These are phyloP conservation scores for Solidago caesia DNA, from an alignment of 129 eudicot genomes.

Conservation along the genomic window DNA sequence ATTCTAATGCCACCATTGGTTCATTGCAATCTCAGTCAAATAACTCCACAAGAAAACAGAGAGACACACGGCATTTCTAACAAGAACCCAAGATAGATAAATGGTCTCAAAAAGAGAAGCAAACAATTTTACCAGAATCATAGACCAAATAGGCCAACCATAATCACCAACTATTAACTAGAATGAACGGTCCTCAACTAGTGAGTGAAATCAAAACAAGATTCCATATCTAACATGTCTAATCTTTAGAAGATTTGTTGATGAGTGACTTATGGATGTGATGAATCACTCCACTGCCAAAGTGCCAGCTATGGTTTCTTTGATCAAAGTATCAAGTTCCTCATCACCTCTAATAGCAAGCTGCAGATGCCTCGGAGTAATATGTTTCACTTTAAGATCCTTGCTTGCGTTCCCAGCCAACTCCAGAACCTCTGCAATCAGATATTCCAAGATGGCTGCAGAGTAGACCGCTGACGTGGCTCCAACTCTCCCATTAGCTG, in stretches of 20 bases:
- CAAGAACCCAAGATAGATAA: not conserved
- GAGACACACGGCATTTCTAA: not conserved
- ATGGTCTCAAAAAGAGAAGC: slow-evolving; percentile 19
- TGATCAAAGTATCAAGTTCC: slow-evolving; percentile 48
- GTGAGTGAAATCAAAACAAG: slow-evolving; percentile 3
- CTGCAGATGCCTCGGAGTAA: slow-evolving; percentile 49
- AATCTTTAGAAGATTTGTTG: slow-evolving; percentile 47
- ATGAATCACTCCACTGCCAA: slow-evolving; percentile 54
- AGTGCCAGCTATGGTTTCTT: slow-evolving; percentile 47
- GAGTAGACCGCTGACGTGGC: slow-evolving; percentile 51
- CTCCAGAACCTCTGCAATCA: slow-evolving; percentile 46
- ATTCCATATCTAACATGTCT: not conserved
- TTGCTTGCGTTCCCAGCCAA: slow-evolving; percentile 51
- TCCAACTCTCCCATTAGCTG: slow-evolving; percentile 43
- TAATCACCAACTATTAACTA: slow-evolving; percentile 16
- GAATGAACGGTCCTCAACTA: not conserved
- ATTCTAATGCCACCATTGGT: not conserved
- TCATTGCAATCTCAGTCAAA: slow-evolving; percentile 1
- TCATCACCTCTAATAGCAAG: slow-evolving; percentile 51
- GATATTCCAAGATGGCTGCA: slow-evolving; percentile 50
- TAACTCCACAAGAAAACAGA: not conserved
- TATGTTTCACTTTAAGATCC: slow-evolving; percentile 53
- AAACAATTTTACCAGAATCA: slow-evolving; percentile 4
- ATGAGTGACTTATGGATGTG: slow-evolving; percentile 51
- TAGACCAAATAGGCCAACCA: slow-evolving; percentile 19